Percentiles rank a stretch among this genome's conserved stretches.
Conservation (phyloP, 75 land plant species). For the Selaginella tamariscina region DNA sequence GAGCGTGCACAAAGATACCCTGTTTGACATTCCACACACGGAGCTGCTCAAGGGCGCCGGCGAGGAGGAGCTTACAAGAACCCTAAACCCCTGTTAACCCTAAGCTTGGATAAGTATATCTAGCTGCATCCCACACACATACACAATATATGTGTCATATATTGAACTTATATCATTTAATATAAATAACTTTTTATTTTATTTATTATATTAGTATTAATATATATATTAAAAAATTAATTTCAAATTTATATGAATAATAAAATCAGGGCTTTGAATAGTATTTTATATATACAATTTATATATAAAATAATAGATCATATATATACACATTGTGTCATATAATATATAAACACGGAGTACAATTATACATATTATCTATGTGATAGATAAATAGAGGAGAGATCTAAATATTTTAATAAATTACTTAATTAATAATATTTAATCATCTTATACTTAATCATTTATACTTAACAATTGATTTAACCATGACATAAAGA, state of each 20-base stretch:
- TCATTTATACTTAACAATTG: too few relatives aligned
- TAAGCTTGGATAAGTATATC: background rate
- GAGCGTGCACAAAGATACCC: slow-evolving; percentile 42
- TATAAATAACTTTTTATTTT: background rate
- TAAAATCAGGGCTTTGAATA: background rate
- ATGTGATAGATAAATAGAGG: too few relatives aligned
- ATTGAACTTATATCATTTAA: background rate
- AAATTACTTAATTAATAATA: too few relatives aligned
- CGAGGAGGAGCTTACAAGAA: slow-evolving; percentile 43
- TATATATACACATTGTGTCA: background rate
- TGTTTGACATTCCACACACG: slow-evolving; percentile 74
- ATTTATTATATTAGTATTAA: background rate
- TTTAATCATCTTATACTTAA: too few relatives aligned
- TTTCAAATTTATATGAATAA: background rate
- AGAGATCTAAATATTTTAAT: too few relatives aligned
- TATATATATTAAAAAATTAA: background rate
- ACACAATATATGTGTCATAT: background rate
- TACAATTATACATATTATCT: too few relatives aligned
- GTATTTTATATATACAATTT: background rate
- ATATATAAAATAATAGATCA: background rate
- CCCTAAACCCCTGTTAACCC: background rate
- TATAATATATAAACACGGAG: background rate
- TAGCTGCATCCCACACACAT: background rate
- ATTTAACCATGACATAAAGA: too few relatives aligned
- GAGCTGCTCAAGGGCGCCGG: slow-evolving; percentile 70